Evolutionary conservation across 371 early-diverging fungal species (phyloP).

Genomic region (Haplosporangium sp.): DNA sequence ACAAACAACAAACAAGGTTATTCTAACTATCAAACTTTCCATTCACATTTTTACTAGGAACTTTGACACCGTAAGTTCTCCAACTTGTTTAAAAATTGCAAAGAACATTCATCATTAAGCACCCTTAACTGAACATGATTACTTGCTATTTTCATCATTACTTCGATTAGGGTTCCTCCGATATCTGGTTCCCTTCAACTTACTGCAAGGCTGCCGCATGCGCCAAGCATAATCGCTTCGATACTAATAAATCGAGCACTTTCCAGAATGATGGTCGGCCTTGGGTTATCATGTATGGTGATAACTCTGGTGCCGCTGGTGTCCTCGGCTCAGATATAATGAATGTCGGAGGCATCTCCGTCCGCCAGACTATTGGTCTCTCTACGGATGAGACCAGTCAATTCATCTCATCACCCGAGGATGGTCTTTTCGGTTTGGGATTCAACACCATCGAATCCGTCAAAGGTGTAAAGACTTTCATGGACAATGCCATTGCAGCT

Average conservation of each 20-base stretch:
- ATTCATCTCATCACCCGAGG: conserved; percentile 43
- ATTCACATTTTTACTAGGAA: neutral
- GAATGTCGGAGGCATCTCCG: conserved; percentile 54
- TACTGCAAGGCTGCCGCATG: conserved; percentile 31
- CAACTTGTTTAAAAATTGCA: neutral
- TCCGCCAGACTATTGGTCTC: conserved; percentile 58
- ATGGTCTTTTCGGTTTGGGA: conserved; percentile 22
- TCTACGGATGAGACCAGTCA: conserved; percentile 52
- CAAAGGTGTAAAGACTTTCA: no score
- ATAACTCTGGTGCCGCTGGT: conserved; percentile 57
- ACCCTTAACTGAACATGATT: no score
- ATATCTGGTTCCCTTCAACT: conserved; percentile 46
- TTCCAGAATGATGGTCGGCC: conserved; percentile 52
- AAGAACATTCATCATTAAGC: no score
- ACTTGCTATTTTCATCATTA: conserved; percentile 16
- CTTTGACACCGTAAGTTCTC: neutral
- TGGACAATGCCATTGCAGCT: no score
- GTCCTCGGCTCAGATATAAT: conserved; percentile 58
- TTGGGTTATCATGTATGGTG: conserved; percentile 61
- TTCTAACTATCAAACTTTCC: no score
- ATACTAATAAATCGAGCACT: conserved; percentile 54
- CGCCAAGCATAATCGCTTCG: conserved; percentile 49
- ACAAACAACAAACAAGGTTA: neutral
- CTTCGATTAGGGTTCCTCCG: conserved; percentile 32
- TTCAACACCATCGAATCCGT: no score